Conservation (phyloP, 208 protist genomes). For the Borovskyia barvae region DNA sequence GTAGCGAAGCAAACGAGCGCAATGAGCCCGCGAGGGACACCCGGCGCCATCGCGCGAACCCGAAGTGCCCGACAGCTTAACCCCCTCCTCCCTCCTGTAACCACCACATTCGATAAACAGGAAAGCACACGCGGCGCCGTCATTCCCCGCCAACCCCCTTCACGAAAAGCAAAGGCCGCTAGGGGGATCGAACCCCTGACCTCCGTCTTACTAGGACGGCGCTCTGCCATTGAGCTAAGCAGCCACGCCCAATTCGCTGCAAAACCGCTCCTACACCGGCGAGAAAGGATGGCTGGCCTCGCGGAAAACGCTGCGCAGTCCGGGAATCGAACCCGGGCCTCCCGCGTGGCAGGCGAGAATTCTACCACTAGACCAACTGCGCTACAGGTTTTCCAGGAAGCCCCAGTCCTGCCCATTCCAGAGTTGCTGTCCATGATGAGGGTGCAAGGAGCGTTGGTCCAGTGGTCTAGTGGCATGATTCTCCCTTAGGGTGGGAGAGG, state of each 20-base stretch:
- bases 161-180: constrained; percentile 83
- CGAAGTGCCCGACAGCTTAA: too few relatives aligned
- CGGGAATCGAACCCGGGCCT: constrained; percentile 92
- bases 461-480: constrained; percentile 94
- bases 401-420: neutral
- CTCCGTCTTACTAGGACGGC: constrained; percentile 90
- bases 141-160: too few relatives aligned
- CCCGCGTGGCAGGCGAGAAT: constrained; percentile 87
- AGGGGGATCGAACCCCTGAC: constrained; percentile 91
- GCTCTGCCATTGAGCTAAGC: constrained; percentile 89
- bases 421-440: neutral
- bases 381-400: constrained; percentile 5
- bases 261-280: neutral
- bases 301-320: constrained; percentile 83
- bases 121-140: too few relatives aligned
- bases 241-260: constrained; percentile 22
- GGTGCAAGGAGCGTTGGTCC: too few relatives aligned
- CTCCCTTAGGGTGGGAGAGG: constrained; percentile 92
- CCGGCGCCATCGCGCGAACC: too few relatives aligned
- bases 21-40: too few relatives aligned
- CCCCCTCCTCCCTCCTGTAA: too few relatives aligned
- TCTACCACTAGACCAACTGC: constrained; percentile 93
- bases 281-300: neutral
- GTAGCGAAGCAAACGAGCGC: too few relatives aligned
- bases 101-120: too few relatives aligned